Conservation (phyloP, 805 yeast genomes). For the Grigorovia jiainica region DNA sequence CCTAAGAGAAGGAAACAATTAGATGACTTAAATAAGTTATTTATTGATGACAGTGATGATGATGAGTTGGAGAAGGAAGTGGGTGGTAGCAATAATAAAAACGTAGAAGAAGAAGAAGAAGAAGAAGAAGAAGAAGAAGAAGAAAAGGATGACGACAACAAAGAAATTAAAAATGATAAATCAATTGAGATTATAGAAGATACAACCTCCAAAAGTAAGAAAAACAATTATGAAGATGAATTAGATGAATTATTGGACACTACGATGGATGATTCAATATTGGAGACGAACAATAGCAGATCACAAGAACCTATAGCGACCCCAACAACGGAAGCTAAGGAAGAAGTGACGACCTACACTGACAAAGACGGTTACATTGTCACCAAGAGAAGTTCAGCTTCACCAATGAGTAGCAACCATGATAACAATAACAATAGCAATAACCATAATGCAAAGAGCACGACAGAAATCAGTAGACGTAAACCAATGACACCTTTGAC, state of each 20-base stretch:
- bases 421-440: too few species aligned
- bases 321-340: conserved; percentile 5
- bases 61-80: conserved; percentile 5
- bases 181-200: neutral
- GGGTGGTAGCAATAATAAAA: conserved; percentile 1
- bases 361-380: conserved; percentile 30
- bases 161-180: neutral
- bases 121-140: neutral
- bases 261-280: conserved; percentile 25
- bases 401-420: too few species aligned
- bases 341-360: conserved; percentile 10
- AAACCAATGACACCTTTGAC: conserved; percentile 4
- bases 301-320: conserved; percentile 1
- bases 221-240: conserved; percentile 7
- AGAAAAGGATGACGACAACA: neutral
- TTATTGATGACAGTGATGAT: conserved; percentile 22
- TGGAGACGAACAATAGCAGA: conserved; percentile 4
- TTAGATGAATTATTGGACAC: conserved; percentile 25
- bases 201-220: neutral
- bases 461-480: too few species aligned
- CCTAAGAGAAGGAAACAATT: conserved; percentile 24
- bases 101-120: neutral
- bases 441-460: too few species aligned
- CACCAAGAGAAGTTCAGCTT: conserved; percentile 13
- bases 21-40: conserved; percentile 21